Evolutionary conservation across 257 asterid species (phyloP).

Genomic region (Solanum corneliomulleri): DNA sequence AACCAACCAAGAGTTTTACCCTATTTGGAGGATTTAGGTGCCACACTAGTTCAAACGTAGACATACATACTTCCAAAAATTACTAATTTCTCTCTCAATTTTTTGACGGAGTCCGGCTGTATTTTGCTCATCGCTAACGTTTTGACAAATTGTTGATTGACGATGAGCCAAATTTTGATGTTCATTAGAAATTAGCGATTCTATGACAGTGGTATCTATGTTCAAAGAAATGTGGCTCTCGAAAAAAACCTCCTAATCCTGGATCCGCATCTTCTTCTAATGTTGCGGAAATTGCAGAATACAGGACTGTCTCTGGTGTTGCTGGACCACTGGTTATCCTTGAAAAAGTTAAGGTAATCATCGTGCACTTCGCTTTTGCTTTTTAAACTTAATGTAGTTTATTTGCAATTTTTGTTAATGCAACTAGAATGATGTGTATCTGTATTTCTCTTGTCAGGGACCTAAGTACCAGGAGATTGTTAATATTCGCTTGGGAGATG

Average conservation of each 20-base stretch:
- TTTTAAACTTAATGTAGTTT: neutral
- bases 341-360: conserved; percentile 89
- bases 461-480: conserved; percentile 97
- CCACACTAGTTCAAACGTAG: neutral
- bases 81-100: neutral
- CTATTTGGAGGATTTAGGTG: neutral
- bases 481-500: conserved; percentile 94
- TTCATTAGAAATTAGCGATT: neutral
- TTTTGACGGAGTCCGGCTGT: neutral
- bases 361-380: neutral
- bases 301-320: conserved; percentile 97
- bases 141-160: neutral
- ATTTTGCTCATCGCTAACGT: neutral
- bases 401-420: neutral
- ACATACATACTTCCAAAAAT: neutral
- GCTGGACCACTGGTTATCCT: conserved; percentile 99
- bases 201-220: neutral
- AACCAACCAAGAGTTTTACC: neutral
- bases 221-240: neutral
- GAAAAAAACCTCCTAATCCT: neutral
- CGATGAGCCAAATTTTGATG: neutral
- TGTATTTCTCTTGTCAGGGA: conserved; percentile 45
- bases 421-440: neutral
- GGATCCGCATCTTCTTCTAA: neutral
- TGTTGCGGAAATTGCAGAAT: conserved; percentile 44